These are phyloP conservation scores for Ophiosphaerella narmari DNA, from an alignment of 2,329 filamentous ascomycete species.

Conservation along the genomic window DNA sequence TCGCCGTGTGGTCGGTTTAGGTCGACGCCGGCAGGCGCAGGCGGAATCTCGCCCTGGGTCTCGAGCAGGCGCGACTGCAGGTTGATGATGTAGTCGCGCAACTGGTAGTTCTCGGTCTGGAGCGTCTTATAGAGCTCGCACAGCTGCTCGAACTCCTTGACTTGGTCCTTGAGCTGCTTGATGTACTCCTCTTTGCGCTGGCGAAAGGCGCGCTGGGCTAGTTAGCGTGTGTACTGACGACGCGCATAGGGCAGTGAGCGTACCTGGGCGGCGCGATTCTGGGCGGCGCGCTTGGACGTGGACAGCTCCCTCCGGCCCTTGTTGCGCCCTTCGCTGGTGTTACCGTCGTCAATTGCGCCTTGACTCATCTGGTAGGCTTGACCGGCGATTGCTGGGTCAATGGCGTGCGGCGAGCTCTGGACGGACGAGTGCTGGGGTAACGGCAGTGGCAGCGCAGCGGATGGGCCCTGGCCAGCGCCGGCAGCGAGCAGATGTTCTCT, in stretches of 20 bases:
- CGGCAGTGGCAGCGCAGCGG: slow-evolving; percentile 32
- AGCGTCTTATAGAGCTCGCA: slow-evolving; percentile 79
- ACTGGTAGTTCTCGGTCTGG: slow-evolving; percentile 84
- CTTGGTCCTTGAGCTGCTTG: slow-evolving; percentile 93
- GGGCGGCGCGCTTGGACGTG: slow-evolving; percentile 92
- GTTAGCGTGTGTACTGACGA: slow-evolving; percentile 22
- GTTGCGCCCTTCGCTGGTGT: slow-evolving; percentile 49
- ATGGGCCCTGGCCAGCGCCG: slow-evolving; percentile 47
- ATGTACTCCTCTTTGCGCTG: slow-evolving; percentile 98
- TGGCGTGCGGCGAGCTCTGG: slow-evolving; percentile 57
- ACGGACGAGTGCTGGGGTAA: slow-evolving; percentile 41
- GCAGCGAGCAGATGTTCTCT: slow-evolving; percentile 66
- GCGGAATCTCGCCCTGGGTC: slow-evolving; percentile 79
- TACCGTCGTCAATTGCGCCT: slow-evolving; percentile 53
- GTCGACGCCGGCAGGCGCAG: slow-evolving; percentile 79
- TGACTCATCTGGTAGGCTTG: slow-evolving; percentile 54
- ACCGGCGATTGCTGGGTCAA: slow-evolving; percentile 63
- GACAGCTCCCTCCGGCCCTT: slow-evolving; percentile 88
- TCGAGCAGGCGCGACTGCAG: slow-evolving; percentile 87
- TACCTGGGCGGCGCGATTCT: slow-evolving; percentile 97
- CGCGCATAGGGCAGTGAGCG: neutral
- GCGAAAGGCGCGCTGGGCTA: slow-evolving; percentile 81
- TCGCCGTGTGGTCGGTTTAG: slow-evolving; percentile 60
- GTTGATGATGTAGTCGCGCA: slow-evolving; percentile 90
- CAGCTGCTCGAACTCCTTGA: slow-evolving; percentile 77